Base-by-base conservation (phyloP, 1,284 basidiomycete species). In the Puccinia triticina region DNA sequence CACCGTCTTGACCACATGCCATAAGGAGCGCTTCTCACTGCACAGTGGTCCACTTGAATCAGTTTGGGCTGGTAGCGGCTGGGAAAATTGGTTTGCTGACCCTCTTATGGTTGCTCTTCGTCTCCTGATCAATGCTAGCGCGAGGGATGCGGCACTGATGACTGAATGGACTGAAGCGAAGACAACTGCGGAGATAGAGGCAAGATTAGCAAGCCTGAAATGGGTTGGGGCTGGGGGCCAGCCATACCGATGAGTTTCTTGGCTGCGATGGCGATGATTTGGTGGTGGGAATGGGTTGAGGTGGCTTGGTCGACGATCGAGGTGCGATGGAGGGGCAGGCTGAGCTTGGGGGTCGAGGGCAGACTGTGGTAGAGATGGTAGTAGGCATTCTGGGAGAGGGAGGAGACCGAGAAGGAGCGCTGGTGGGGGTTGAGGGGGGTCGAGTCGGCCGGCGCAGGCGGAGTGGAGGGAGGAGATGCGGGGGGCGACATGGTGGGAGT, bases 211-310 rank as follows among this genome's bases (percentile, higher is more conserved):
- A 48, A 23, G 57, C 11, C 10, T 61, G 10, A 40, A 11, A 32
- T 29, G 26, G 23, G 34, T 46, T 40, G 23, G 29, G n/a, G 37
- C 3, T 34, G 3, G 18, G 40, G 40, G 37, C 7, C n/a, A 55
- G n/a, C n/a, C 50, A 7, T 34, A 82, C 79, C 71, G 29, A 82
- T 66, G 7, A 72, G 61, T 75, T 82, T 82, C 40, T 82, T 74
- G 59, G 74, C 8, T 11, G 79, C 71, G 37, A 82, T 82, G n/a
- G 34, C 18, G n/a, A 75, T 61, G 46, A 82, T 75, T 43, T 82
- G 71, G 21, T 75, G 55, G 32, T 64, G 1, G 12, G 79, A 82
- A 57, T 82, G 71, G 37, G 37, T 48, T 14, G 59, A 37, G 46
- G 71, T 82, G 16, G 79, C 71, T 26, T 74, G 71, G 37, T 64